These are phyloP conservation scores for Dryas integrifolia DNA, from an alignment of 331 rosid genomes.

Conservation along the genomic window DNA sequence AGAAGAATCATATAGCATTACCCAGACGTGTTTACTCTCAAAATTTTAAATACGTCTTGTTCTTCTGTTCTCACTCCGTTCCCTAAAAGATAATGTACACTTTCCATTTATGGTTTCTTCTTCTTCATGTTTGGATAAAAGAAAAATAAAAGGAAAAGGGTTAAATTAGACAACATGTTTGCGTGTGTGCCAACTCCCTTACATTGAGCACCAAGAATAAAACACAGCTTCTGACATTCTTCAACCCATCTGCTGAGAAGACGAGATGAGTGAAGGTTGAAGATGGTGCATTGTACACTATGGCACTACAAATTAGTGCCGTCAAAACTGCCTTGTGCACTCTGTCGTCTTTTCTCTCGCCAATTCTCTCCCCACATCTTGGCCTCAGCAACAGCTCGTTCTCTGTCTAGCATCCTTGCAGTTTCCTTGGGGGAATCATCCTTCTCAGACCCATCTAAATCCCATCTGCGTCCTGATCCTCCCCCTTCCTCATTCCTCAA, in stretches of 20 bases:
- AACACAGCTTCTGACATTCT: slow-evolving; percentile 31
- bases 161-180: slow-evolving; percentile 24
- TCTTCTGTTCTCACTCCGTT: slow-evolving; percentile 1
- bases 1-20: slow-evolving; percentile 12
- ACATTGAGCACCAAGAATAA: slow-evolving; percentile 20
- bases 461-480: slow-evolving; percentile 79
- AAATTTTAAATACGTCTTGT: slow-evolving; percentile 21
- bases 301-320: slow-evolving; percentile 49
- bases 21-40: slow-evolving; percentile 29
- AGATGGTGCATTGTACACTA: slow-evolving; percentile 7
- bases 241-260: slow-evolving; percentile 12
- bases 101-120: slow-evolving; percentile 14
- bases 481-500: slow-evolving; percentile 71
- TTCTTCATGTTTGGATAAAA: slow-evolving; percentile 12
- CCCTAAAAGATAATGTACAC: slow-evolving; percentile 35
- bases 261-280: slow-evolving; percentile 9
- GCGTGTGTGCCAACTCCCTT: slow-evolving; percentile 28
- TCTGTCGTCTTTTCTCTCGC: slow-evolving; percentile 84
- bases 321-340: slow-evolving; percentile 75
- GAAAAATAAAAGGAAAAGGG: background rate
- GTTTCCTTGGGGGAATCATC: slow-evolving; percentile 89
- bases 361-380: slow-evolving; percentile 98
- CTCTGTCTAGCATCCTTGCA: slow-evolving; percentile 77
- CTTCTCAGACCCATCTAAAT: slow-evolving; percentile 83
- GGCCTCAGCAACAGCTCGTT: slow-evolving; percentile 95